phyloP scores from a whole-genome alignment of 331 rosid genomes.

The Saraca asoca region DNA sequence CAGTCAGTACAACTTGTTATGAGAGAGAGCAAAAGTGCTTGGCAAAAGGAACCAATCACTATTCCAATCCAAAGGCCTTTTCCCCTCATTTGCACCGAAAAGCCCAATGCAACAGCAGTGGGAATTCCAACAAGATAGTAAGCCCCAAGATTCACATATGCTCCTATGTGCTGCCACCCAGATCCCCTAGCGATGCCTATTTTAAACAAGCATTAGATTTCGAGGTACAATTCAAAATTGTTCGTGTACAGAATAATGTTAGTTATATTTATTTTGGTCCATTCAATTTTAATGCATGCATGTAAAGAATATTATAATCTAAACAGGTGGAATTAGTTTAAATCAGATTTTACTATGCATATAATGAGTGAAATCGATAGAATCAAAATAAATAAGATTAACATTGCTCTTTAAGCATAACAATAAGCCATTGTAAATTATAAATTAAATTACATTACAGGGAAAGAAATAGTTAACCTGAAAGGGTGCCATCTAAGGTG shows the following conservation, averaged over 20 bases:
- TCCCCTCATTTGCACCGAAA: constrained; percentile 58
- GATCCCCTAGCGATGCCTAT: constrained; percentile 80
- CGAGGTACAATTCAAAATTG: constrained; percentile 1
- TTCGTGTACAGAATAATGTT: neutral
- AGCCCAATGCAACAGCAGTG: constrained; percentile 51
- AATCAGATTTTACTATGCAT: too few species aligned
- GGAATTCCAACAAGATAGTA: constrained; percentile 75
- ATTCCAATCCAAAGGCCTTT: constrained; percentile 84
- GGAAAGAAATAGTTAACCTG: constrained; percentile 39
- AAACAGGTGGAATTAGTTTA: too few species aligned
- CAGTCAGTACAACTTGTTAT: constrained; percentile 57
- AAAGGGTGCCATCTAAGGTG: constrained; percentile 42
- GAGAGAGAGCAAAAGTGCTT: constrained; percentile 44
- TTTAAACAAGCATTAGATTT: constrained; percentile 11
- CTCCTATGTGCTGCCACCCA: constrained; percentile 78
- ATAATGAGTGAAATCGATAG: too few species aligned
- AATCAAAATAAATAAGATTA: too few species aligned
- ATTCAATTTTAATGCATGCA: too few species aligned
- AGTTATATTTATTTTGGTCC: too few species aligned
- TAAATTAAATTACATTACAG: neutral
- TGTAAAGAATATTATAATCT: too few species aligned
- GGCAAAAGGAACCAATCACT: constrained; percentile 53
- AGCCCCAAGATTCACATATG: constrained; percentile 71
- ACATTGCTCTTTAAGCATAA: neutral
- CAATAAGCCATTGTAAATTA: constrained; percentile 6